Percentiles rank a stretch among this genome's conserved stretches.
Conservation (phyloP, 352 stramenopile genomes). For the Pythium aristosporum region DNA sequence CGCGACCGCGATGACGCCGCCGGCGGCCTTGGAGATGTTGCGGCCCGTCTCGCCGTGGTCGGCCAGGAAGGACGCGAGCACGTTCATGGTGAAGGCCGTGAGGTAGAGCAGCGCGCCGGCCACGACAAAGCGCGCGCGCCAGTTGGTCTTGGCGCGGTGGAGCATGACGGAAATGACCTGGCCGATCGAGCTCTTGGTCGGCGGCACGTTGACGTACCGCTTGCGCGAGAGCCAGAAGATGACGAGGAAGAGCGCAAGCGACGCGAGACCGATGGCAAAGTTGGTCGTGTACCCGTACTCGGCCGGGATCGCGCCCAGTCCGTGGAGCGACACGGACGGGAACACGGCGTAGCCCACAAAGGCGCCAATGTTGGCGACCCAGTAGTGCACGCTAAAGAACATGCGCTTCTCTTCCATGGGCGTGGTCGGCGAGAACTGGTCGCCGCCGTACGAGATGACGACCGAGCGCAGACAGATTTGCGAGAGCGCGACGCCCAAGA, state of each 20-base stretch:
- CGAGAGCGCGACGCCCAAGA: slow-evolving; percentile 28
- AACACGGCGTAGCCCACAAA: slow-evolving; percentile 48
- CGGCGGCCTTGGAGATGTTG: slow-evolving; percentile 14
- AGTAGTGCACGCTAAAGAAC: slow-evolving; percentile 63
- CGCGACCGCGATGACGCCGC: slow-evolving; percentile 26
- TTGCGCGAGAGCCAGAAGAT: slow-evolving; percentile 7
- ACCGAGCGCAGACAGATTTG: slow-evolving; percentile 29
- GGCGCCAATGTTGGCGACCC: slow-evolving; percentile 48
- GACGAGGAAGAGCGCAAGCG: slow-evolving; percentile 7
- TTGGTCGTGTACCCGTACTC: slow-evolving; percentile 54
- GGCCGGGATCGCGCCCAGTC: slow-evolving; percentile 34
- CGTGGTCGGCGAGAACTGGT: slow-evolving; percentile 29
- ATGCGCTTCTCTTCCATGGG: slow-evolving; percentile 24
- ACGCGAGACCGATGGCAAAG: slow-evolving; percentile 26
- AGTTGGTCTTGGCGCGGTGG: slow-evolving; percentile 7
- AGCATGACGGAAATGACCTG: slow-evolving; percentile 7
- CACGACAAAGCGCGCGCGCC: slow-evolving; percentile 9
- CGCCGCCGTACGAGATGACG: slow-evolving; percentile 31
- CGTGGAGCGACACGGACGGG: slow-evolving; percentile 44
- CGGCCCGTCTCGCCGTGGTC: slow-evolving; percentile 20
- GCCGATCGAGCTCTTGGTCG: slow-evolving; percentile 25
- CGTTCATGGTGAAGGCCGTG: slow-evolving; percentile 26
- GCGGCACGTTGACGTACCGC: slow-evolving; percentile 29
- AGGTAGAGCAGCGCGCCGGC: slow-evolving; percentile 22
- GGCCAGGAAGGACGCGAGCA: slow-evolving; percentile 25